Conservation (phyloP, 768 basidiomycete species). For the Suillus subluteus region DNA sequence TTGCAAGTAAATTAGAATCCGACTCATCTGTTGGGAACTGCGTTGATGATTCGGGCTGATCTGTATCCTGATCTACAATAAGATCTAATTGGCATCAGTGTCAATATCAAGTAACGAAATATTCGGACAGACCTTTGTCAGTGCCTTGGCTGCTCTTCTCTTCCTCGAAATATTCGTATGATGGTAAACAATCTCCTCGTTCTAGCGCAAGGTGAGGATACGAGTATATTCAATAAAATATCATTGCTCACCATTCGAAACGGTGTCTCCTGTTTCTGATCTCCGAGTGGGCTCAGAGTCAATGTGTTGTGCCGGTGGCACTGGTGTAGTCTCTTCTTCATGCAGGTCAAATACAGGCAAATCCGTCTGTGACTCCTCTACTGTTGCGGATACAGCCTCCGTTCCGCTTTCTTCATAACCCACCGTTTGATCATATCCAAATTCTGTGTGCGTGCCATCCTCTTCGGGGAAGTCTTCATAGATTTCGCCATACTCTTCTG, state of each 20-base stretch:
- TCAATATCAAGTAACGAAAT: neutral
- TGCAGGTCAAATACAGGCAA: slow-evolving; percentile 19
- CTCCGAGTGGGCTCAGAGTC: slow-evolving; percentile 13
- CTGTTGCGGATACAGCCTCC: slow-evolving; percentile 21
- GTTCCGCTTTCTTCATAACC: slow-evolving; percentile 27
- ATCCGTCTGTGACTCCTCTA: slow-evolving; percentile 21
- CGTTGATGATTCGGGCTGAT: slow-evolving; percentile 1
- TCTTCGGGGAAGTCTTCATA: slow-evolving; percentile 40
- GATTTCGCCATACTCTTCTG: slow-evolving; percentile 39
- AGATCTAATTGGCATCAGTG: neutral
- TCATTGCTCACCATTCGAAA: neutral
- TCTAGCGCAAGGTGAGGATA: neutral
- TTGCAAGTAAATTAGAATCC: slow-evolving; percentile 30
- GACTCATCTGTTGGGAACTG: slow-evolving; percentile 28
- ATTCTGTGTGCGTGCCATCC: slow-evolving; percentile 18
- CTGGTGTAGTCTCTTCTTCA: slow-evolving; percentile 23
- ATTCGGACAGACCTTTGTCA: slow-evolving; percentile 6
- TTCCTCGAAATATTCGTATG: neutral
- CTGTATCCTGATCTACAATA: neutral
- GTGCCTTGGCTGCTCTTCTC: neutral
- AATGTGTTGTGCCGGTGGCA: slow-evolving; percentile 12
- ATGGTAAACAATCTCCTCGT: neutral
- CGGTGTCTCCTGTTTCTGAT: neutral
- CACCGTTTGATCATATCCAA: slow-evolving; percentile 22
- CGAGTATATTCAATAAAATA: neutral